Percentiles rank a stretch among this genome's conserved stretches.
Conservation (phyloP, 495 filamentous ascomycete species). For the Haplographium delicatum region DNA sequence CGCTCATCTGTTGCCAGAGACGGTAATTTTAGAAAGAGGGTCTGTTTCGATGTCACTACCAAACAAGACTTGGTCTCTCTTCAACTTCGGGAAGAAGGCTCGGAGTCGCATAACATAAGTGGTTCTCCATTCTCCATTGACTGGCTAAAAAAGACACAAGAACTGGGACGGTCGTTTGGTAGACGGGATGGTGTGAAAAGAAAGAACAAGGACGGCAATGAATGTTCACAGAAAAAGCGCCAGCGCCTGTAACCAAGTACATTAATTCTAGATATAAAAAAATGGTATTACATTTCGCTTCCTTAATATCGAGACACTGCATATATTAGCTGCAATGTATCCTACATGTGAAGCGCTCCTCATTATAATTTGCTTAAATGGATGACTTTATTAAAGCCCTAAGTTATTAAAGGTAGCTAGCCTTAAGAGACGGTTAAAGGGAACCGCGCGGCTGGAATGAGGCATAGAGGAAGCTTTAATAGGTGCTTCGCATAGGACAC, state of each 20-base stretch:
- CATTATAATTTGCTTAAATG: no score
- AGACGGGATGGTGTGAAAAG: constrained; percentile 3
- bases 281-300: no score
- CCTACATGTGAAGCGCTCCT: no score
- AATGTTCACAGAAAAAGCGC: constrained; percentile 4
- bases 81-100: constrained; percentile 5
- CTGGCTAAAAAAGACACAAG: constrained; percentile 1
- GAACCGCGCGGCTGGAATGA: no score
- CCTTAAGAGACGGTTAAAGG: no score
- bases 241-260: no score
- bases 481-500: no score
- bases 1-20: neutral
- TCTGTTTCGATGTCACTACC: constrained; percentile 7
- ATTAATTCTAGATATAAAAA: neutral
- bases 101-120: constrained; percentile 11
- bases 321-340: no score
- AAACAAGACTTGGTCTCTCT: constrained; percentile 1
- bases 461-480: no score
- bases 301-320: no score
- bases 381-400: no score
- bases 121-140: constrained; percentile 14
- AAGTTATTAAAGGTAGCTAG: no score
- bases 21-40: constrained; percentile 13
- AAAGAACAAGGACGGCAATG: constrained; percentile 3
- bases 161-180: constrained; percentile 1